phyloP scores from a whole-genome alignment of 2,329 filamentous ascomycete genomes.

The Tricladium varicosporioides region DNA sequence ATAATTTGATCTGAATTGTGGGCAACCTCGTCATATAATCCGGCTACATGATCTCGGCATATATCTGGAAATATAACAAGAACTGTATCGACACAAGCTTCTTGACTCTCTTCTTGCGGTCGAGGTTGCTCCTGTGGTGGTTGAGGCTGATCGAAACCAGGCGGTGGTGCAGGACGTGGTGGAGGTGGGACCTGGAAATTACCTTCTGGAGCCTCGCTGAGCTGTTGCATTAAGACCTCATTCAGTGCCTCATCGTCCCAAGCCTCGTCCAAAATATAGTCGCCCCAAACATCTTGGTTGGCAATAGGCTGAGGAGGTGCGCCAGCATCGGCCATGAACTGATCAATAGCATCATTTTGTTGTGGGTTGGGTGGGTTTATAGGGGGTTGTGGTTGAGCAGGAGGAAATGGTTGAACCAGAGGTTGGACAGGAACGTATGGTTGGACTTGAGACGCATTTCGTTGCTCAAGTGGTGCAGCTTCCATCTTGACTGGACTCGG shows the following conservation, averaged over 20 bases:
- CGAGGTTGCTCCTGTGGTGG: background rate
- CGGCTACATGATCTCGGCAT: conserved; percentile 39
- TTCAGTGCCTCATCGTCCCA: conserved; percentile 11
- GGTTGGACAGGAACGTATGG: too few relatives aligned
- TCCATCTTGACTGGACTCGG: too few relatives aligned
- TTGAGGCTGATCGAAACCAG: background rate
- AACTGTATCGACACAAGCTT: conserved; percentile 36
- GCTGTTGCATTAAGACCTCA: background rate
- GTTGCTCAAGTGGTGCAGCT: too few relatives aligned
- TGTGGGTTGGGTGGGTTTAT: background rate
- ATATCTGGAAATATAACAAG: conserved; percentile 47
- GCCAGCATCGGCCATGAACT: background rate
- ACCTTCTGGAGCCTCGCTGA: background rate
- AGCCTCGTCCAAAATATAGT: conserved; percentile 11
- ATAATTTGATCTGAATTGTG: conserved; percentile 30
- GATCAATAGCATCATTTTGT: background rate
- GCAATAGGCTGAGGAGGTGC: background rate
- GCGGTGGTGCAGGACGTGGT: background rate
- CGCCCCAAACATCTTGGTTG: conserved; percentile 1
- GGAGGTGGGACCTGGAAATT: background rate
- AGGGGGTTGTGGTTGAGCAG: too few relatives aligned
- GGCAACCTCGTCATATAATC: conserved; percentile 34
- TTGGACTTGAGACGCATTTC: too few relatives aligned
- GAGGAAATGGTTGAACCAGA: too few relatives aligned
- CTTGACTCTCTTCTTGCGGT: conserved; percentile 9